A percentile compares a stretch with the other conserved stretches of the same genome.
These are phyloP conservation scores for Lindgomyces ingoldianus DNA, from an alignment of 495 filamentous ascomycete species.

Conservation along the genomic window DNA sequence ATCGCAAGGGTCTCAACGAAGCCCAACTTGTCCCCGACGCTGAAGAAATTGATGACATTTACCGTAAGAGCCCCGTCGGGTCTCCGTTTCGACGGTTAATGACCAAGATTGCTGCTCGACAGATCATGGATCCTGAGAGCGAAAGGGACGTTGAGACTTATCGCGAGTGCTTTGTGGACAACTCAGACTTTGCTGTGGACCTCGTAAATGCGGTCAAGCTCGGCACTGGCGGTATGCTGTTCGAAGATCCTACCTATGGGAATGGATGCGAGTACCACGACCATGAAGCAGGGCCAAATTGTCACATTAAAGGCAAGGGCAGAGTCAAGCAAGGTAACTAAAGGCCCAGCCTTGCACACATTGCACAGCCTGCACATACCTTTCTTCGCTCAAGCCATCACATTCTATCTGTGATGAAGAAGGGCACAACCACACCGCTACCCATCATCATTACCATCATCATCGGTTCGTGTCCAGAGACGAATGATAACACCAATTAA, in stretches of 20 bases:
- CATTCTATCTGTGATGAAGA: constrained; percentile 24
- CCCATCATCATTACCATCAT: too few species aligned
- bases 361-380: constrained; percentile 7
- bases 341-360: constrained; percentile 6
- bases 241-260: constrained; percentile 50
- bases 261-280: constrained; percentile 51
- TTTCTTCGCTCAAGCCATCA: constrained; percentile 18
- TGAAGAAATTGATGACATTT: constrained; percentile 53
- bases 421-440: constrained; percentile 9
- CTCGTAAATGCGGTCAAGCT: constrained; percentile 52
- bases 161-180: constrained; percentile 49
- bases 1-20: constrained; percentile 48
- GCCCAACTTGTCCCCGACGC: constrained; percentile 52
- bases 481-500: constrained; percentile 35
- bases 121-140: constrained; percentile 55
- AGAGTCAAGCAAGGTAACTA: constrained; percentile 41
- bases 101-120: constrained; percentile 52
- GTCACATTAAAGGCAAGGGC: constrained; percentile 40
- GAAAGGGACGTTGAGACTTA: constrained; percentile 49
- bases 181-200: constrained; percentile 52
- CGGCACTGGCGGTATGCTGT: constrained; percentile 48
- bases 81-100: constrained; percentile 51
- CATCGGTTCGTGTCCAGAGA: constrained; percentile 27
- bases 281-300: constrained; percentile 46
- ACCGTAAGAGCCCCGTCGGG: constrained; percentile 44